phyloP scores from a whole-genome alignment of 192 early-diverging fungal species.

The Coemansia sp. region DNA sequence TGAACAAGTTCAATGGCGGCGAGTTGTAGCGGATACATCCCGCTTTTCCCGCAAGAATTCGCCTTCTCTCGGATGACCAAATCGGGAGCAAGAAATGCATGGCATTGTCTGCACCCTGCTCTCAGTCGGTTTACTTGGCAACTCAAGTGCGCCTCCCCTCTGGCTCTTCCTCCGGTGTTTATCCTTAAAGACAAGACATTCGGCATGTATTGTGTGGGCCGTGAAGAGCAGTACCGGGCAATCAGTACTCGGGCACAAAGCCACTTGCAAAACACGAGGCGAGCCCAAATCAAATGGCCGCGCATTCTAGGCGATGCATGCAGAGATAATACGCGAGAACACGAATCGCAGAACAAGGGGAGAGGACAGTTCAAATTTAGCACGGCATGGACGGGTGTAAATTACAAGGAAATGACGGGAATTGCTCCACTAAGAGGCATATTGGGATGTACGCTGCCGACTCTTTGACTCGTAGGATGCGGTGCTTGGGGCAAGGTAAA shows the following conservation, averaged over 20 bases:
- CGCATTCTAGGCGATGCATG: not conserved
- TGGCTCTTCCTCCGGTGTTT: constrained; percentile 1
- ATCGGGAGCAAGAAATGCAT: no score
- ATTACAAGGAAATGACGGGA: not conserved
- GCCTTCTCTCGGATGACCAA: no score
- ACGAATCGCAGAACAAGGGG: no score
- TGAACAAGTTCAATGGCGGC: no score
- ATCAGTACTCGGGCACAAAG: not conserved
- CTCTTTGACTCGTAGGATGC: no score
- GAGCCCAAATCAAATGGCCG: not conserved
- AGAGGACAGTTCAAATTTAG: no score
- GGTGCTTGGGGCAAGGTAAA: constrained; percentile 1
- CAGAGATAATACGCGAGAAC: no score
- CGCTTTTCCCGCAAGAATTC: no score
- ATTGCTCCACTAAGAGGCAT: not conserved
- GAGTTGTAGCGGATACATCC: no score
- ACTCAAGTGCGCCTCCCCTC: no score
- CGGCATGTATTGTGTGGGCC: not conserved
- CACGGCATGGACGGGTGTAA: not conserved
- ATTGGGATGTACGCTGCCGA: constrained; percentile 2
- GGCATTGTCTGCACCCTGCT: constrained; percentile 4
- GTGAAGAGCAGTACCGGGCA: not conserved
- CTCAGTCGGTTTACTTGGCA: not conserved
- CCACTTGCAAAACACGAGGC: not conserved
- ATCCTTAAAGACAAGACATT: not conserved